These are phyloP conservation scores for Plenodomus tracheiphilus DNA, from an alignment of 2,329 filamentous ascomycete genomes.

Conservation along the genomic window DNA sequence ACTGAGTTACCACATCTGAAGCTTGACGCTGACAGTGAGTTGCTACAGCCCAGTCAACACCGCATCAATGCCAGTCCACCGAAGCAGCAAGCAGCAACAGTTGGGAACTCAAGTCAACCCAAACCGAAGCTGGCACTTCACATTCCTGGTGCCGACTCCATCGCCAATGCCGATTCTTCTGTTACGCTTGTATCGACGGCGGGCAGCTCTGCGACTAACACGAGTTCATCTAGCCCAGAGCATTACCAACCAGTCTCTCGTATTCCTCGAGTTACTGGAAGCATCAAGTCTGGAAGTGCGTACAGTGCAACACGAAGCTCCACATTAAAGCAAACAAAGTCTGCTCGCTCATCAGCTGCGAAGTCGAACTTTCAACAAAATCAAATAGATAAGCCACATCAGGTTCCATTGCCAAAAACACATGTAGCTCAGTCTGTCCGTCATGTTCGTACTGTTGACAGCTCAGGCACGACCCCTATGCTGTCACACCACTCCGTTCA, in stretches of 20 bases:
- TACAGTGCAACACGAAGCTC: conserved; percentile 14
- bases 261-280: conserved; percentile 27
- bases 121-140: conserved; percentile 4
- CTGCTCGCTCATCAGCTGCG: conserved; percentile 8
- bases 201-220: conserved; percentile 5
- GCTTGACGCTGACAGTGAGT: conserved; percentile 19
- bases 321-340: conserved; percentile 21
- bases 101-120: neutral
- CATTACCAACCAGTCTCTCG: conserved; percentile 23
- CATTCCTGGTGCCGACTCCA: conserved; percentile 11
- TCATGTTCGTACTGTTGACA: conserved; percentile 29
- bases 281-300: conserved; percentile 1
- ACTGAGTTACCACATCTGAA: conserved; percentile 8
- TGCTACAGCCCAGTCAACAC: conserved; percentile 4
- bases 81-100: conserved; percentile 20
- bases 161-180: conserved; percentile 6
- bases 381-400: neutral
- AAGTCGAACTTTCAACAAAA: neutral
- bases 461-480: conserved; percentile 22
- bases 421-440: conserved; percentile 5
- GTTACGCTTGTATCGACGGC: conserved; percentile 9
- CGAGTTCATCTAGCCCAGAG: neutral
- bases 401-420: conserved; percentile 7
- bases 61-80: conserved; percentile 1
- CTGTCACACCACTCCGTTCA: conserved; percentile 1